Evolutionary conservation across 2,329 filamentous ascomycete species (phyloP).

Genomic region (Juglanconis oblonga): DNA sequence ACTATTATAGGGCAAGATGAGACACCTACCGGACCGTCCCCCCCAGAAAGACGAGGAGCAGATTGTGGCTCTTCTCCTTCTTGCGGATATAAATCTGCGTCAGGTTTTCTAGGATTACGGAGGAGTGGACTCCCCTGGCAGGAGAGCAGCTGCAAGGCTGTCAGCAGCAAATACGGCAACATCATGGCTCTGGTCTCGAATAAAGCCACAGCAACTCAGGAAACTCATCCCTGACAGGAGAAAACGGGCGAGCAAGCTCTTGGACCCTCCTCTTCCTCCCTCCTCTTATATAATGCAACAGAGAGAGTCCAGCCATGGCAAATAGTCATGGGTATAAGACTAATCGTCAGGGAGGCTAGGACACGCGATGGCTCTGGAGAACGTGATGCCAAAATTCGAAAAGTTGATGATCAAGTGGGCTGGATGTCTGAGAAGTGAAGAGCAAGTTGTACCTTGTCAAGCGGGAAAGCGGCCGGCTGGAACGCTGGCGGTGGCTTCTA

Average conservation of each 20-base stretch:
- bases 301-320: not conserved
- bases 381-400: not conserved
- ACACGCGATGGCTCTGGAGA: not conserved
- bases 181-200: slow-evolving; percentile 8
- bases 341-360: slow-evolving; percentile 8
- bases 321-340: not conserved
- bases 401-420: not conserved
- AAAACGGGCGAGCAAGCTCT: no score
- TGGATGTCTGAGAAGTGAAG: not conserved
- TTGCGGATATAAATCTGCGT: not conserved
- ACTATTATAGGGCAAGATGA: not conserved
- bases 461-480: not conserved
- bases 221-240: not conserved
- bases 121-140: slow-evolving; percentile 1
- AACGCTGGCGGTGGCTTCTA: not conserved
- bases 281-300: not conserved
- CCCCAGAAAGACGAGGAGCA: no score
- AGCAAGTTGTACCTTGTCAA: not conserved
- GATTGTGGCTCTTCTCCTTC: no score
- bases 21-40: not conserved
- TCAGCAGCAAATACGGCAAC: slow-evolving; percentile 15
- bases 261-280: not conserved
- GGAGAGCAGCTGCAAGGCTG: slow-evolving; percentile 12
- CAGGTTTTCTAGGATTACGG: not conserved
- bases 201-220: not conserved